Percentiles rank a stretch among this genome's conserved stretches.
Evolutionary conservation across 257 asterid species (phyloP).

Genomic region (Ocimum tenuiflorum): DNA sequence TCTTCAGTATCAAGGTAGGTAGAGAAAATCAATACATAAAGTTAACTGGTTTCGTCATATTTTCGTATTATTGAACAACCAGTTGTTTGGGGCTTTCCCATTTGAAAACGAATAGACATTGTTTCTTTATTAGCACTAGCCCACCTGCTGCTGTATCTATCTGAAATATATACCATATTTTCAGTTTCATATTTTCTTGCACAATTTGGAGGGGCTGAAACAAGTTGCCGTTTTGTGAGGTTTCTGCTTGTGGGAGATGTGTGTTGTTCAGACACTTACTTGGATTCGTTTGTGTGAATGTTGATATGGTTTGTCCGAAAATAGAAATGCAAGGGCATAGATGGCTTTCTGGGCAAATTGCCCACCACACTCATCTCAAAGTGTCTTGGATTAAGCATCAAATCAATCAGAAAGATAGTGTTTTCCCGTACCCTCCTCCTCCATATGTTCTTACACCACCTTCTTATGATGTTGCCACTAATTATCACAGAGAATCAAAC

Average conservation of each 20-base stretch:
- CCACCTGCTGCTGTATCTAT: conserved; percentile 19
- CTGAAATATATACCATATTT: neutral
- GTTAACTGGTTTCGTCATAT: conserved; percentile 36
- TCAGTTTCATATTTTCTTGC: neutral
- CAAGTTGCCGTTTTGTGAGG: neutral
- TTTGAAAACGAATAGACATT: conserved; percentile 18
- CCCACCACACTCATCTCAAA: conserved; percentile 41
- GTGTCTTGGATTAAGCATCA: conserved; percentile 40
- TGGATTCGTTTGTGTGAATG: conserved; percentile 5
- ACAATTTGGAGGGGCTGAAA: conserved; percentile 1
- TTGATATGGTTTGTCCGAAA: conserved; percentile 28
- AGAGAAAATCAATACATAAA: conserved; percentile 29
- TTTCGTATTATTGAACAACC: conserved; percentile 25
- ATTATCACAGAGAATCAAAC: conserved; percentile 32
- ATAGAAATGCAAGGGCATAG: conserved; percentile 34
- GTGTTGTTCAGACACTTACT: conserved; percentile 20
- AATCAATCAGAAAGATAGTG: conserved; percentile 26
- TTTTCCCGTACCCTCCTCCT: conserved; percentile 35
- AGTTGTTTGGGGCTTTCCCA: conserved; percentile 16
- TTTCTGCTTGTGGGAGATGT: conserved; percentile 7
- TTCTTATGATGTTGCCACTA: conserved; percentile 18
- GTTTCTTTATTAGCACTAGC: conserved; percentile 19
- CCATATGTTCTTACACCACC: conserved; percentile 35
- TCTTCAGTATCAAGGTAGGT: conserved; percentile 54
- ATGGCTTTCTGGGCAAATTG: conserved; percentile 30